Evolutionary conservation across 1,284 basidiomycete species (phyloP).

Genomic region (Microbotryum silenes-acaulis): DNA sequence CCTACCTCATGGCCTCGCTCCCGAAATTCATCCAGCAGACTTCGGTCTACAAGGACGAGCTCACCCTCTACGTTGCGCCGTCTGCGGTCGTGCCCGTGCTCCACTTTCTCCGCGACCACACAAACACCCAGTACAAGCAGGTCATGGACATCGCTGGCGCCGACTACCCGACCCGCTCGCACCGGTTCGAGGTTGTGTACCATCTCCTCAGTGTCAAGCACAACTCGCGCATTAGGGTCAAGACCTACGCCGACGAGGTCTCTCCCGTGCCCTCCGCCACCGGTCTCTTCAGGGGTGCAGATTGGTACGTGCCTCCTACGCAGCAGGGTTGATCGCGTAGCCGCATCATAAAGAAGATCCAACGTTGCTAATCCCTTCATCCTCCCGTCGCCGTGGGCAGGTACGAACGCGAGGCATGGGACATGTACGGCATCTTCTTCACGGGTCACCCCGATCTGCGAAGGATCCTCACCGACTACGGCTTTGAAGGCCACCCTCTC

Average conservation of each 20-base stretch:
- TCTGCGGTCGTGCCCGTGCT: conserved; percentile 74
- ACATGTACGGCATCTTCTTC: conserved; percentile 97
- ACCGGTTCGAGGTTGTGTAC: conserved; percentile 97
- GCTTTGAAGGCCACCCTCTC: conserved; percentile 95
- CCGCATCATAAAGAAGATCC: no score
- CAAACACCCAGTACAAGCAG: conserved; percentile 88
- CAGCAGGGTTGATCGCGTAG: no score
- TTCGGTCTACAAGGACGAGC: conserved; percentile 94
- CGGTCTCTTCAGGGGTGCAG: conserved; percentile 77
- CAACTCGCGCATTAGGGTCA: conserved; percentile 77
- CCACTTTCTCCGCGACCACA: conserved; percentile 92
- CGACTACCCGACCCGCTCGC: conserved; percentile 86
- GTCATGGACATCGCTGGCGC: conserved; percentile 91
- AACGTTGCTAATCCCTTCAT: not conserved
- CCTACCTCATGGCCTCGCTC: conserved; percentile 75
- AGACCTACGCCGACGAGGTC: conserved; percentile 96
- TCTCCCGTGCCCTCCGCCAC: conserved; percentile 81
- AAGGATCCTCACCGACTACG: conserved; percentile 96
- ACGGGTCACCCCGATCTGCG: conserved; percentile 93
- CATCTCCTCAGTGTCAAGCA: conserved; percentile 76
- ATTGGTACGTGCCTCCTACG: conserved; percentile 59
- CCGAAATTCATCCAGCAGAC: conserved; percentile 96
- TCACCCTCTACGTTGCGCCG: conserved; percentile 82
- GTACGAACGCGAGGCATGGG: conserved; percentile 98
- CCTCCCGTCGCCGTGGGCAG: conserved; percentile 40